A percentile compares a stretch with the other conserved stretches of the same genome.
Evolutionary conservation across 371 early-diverging fungal genomes (phyloP).

Genomic region (Dinochytrium kinnereticum): DNA sequence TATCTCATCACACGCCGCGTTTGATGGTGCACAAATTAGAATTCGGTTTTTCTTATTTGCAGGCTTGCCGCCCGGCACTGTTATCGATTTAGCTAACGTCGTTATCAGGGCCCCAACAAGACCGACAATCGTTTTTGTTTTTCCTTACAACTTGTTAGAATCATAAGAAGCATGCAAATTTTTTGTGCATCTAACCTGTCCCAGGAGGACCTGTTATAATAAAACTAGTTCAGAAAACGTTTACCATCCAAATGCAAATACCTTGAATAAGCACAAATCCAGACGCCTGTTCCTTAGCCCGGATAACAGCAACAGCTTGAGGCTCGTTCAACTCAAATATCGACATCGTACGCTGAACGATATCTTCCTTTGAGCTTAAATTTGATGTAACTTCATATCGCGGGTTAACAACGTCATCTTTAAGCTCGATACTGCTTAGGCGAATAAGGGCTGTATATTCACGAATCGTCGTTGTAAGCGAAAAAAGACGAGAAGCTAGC

Average conservation of each 20-base stretch:
- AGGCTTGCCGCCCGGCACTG: constrained; percentile 34
- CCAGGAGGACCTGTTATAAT: constrained; percentile 74
- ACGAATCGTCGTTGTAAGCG: constrained; percentile 78
- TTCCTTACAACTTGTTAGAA: no score
- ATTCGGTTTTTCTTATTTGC: constrained; percentile 59
- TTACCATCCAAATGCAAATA: neutral
- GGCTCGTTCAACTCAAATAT: constrained; percentile 82
- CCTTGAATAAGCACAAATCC: constrained; percentile 93
- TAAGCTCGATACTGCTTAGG: constrained; percentile 68
- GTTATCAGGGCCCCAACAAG: constrained; percentile 74
- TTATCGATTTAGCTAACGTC: constrained; percentile 27
- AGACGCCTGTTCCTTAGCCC: constrained; percentile 64
- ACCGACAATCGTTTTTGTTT: constrained; percentile 91
- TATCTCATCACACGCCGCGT: constrained; percentile 98
- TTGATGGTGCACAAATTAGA: constrained; percentile 95
- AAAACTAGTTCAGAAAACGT: constrained; percentile 32
- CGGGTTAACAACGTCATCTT: constrained; percentile 70
- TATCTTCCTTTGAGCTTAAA: no score
- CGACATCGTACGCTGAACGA: constrained; percentile 60
- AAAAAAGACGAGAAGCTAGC: constrained; percentile 36
- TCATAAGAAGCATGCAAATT: no score
- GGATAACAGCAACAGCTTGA: constrained; percentile 85
- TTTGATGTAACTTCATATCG: constrained; percentile 27
- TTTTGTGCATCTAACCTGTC: constrained; percentile 6
- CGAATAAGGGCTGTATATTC: constrained; percentile 82